Percentiles rank a stretch among this genome's conserved stretches.
These are phyloP conservation scores for Xylaria sp. DNA, from an alignment of 2,329 filamentous ascomycete genomes.

Conservation along the genomic window DNA sequence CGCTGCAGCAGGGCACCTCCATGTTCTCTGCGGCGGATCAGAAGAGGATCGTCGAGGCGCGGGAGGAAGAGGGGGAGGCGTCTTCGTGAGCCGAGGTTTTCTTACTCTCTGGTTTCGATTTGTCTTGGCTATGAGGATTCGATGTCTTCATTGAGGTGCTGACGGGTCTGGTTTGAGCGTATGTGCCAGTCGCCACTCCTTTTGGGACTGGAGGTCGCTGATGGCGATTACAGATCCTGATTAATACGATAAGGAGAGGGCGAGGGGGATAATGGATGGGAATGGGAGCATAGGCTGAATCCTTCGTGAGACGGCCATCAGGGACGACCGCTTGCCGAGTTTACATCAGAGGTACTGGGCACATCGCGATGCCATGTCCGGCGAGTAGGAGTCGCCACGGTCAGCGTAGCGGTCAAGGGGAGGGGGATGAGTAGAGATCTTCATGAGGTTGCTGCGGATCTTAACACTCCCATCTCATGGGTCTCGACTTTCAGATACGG, in stretches of 20 bases:
- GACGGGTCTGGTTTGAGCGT: too few relatives aligned
- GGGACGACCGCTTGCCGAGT: background rate
- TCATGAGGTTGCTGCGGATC: too few relatives aligned
- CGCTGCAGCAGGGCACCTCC: conserved; percentile 60
- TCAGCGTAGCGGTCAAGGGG: too few relatives aligned
- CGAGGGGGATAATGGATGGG: too few relatives aligned
- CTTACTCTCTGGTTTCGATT: background rate
- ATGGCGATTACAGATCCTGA: background rate
- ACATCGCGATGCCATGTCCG: background rate
- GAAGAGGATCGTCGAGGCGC: conserved; percentile 28
- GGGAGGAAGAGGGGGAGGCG: conserved; percentile 2
- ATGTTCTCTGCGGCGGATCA: conserved; percentile 55
- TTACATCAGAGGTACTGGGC: background rate
- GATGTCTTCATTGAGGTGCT: too few relatives aligned
- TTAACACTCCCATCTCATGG: too few relatives aligned
- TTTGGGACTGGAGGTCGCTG: background rate
- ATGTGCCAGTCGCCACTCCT: background rate
- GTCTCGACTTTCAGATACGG: too few relatives aligned
- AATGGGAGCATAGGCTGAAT: background rate
- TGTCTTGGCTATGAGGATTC: too few relatives aligned
- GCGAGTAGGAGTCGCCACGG: too few relatives aligned
- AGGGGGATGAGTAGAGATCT: too few relatives aligned
- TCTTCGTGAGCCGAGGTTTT: conserved; percentile 12
- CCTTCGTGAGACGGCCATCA: background rate
- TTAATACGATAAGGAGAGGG: background rate